Conservation (phyloP, 2,329 filamentous ascomycete species). For the Emergomyces africanus region DNA sequence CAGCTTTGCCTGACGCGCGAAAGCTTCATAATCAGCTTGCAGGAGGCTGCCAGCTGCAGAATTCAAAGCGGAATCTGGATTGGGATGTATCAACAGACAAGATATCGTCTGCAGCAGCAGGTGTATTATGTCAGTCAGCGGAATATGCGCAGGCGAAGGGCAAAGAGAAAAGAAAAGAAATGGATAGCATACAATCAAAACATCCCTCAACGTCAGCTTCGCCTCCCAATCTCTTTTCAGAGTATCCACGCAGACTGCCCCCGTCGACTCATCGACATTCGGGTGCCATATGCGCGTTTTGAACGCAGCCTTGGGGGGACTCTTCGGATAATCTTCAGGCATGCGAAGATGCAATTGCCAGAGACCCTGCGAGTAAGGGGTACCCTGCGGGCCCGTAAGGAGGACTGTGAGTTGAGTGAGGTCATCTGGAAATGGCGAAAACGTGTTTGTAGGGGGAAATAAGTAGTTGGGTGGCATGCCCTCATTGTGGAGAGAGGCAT, state of each 20-base stretch:
- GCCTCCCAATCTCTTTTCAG: conserved; percentile 51
- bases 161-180: background rate
- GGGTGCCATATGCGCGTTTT: conserved; percentile 51
- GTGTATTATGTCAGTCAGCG: background rate
- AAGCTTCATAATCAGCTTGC: conserved; percentile 46
- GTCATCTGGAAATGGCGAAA: conserved; percentile 34
- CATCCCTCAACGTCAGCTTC: conserved; percentile 45
- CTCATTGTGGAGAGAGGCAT: conserved; percentile 42
- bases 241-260: conserved; percentile 52
- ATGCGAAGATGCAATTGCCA: conserved; percentile 49
- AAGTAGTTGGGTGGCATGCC: conserved; percentile 50
- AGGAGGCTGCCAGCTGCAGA: conserved; percentile 46
- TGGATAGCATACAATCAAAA: conserved; percentile 34
- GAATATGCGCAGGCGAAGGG: background rate
- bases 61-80: conserved; percentile 52
- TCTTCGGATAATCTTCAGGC: conserved; percentile 42
- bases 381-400: conserved; percentile 46
- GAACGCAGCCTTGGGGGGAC: conserved; percentile 44
- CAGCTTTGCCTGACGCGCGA: conserved; percentile 43
- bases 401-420: conserved; percentile 46
- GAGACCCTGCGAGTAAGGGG: conserved; percentile 46
- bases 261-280: conserved; percentile 50
- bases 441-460: conserved; percentile 33
- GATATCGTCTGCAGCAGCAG: conserved; percentile 37
- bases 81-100: conserved; percentile 51